phyloP scores from a whole-genome alignment of 2,329 filamentous ascomycete species.

The Laburnicola sp. region DNA sequence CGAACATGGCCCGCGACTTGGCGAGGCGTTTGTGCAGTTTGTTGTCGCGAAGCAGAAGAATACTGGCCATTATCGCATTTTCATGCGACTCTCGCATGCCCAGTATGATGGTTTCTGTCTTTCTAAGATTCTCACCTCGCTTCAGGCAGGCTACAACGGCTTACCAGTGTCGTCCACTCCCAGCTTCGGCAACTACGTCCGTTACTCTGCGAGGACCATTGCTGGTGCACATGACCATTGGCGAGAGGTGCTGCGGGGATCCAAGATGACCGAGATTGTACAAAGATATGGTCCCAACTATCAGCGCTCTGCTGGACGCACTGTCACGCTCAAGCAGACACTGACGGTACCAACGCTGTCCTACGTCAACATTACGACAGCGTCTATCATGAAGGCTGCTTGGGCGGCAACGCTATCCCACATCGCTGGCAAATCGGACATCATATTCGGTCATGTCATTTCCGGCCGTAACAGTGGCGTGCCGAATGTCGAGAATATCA shows the following conservation, averaged over 20 bases:
- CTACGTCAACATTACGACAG: constrained; percentile 42
- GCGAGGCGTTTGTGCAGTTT: constrained; percentile 39
- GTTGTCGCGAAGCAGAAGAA: constrained; percentile 38
- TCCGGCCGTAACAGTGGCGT: constrained; percentile 47
- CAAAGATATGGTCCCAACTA: constrained; percentile 39
- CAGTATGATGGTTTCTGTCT: constrained; percentile 42
- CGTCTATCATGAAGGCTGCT: constrained; percentile 52
- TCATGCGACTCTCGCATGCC: constrained; percentile 41
- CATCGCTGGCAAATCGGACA: constrained; percentile 42
- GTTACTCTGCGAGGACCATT: constrained; percentile 32
- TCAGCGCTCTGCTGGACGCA: constrained; percentile 33
- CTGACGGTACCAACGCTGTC: constrained; percentile 26
- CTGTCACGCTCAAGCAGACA: constrained; percentile 32
- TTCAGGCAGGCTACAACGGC: constrained; percentile 39
- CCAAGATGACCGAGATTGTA: constrained; percentile 42
- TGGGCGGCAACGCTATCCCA: constrained; percentile 50
- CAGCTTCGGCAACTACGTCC: constrained; percentile 38
- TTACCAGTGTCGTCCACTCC: constrained; percentile 36
- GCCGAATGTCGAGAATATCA: constrained; percentile 42
- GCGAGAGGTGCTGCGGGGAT: constrained; percentile 35
- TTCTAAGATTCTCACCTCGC: constrained; percentile 31
- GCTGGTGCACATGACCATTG: constrained; percentile 37
- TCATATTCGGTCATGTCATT: constrained; percentile 50
- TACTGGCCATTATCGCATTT: constrained; percentile 32
- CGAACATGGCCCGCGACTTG: constrained; percentile 33